Evolutionary conservation across 768 basidiomycete genomes (phyloP).

Genomic region (Suillus plorans): DNA sequence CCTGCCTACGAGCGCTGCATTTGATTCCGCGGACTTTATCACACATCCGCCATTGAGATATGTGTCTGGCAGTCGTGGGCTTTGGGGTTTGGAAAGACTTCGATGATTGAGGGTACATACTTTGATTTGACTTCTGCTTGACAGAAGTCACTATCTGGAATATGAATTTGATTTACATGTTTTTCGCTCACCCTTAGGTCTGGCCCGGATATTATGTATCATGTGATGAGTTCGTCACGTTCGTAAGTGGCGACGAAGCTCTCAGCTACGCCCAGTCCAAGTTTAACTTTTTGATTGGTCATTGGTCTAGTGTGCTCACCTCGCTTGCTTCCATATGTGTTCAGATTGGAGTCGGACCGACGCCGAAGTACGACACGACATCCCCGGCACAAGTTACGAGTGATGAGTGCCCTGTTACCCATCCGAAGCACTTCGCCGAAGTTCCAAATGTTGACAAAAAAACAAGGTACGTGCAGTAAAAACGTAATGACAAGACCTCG

Average conservation of each 20-base stretch:
- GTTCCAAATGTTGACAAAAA: neutral
- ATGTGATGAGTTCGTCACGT: neutral
- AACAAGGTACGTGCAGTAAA: neutral
- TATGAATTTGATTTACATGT: neutral
- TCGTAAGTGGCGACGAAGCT: constrained; percentile 3
- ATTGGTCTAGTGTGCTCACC: neutral
- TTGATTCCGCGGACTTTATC: neutral
- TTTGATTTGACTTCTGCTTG: neutral
- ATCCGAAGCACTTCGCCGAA: neutral
- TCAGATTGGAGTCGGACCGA: neutral
- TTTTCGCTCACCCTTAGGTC: neutral
- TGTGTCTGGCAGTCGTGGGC: neutral
- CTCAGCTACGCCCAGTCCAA: neutral
- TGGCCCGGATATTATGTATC: neutral
- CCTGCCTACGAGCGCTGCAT: neutral
- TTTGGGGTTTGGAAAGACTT: neutral
- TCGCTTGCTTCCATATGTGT: neutral
- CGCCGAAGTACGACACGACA: neutral
- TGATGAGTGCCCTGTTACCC: neutral
- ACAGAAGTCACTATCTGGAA: neutral
- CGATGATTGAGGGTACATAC: neutral
- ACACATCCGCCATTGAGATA: neutral
- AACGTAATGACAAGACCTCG: neutral
- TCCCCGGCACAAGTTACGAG: neutral
- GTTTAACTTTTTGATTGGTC: neutral